Base-by-base conservation (phyloP, 371 early-diverging fungal species). In the Saksenaea oblongispora region DNA sequence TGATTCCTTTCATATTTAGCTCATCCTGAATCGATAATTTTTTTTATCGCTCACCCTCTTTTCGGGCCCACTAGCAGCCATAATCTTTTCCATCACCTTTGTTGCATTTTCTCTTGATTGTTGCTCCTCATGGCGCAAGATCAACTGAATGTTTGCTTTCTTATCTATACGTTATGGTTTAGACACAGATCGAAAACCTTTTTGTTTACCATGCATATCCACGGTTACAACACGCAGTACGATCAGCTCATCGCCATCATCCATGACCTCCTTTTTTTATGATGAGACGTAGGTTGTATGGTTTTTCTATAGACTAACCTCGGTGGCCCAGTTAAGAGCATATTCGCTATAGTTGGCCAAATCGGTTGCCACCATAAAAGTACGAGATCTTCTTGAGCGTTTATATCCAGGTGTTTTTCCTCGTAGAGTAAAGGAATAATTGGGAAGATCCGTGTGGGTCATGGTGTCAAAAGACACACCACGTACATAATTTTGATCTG, bases 381-480 rank as follows among this genome's bases (percentile, higher is more conserved):
- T 83, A 53, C 87, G 73, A 35, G 79, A 75, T 3, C 76, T 70
- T 54, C 82, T 76, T 13, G 78, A 74, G 13, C 82, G 73, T 35
- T 76, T 76, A 66, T 78, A 85, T 14, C 68, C 74, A 1, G 76
- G 73, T 4, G 84, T 78, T 66, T 83, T 87, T 13, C 75, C 74
- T 66, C 83, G 75, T n/a, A 87, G 73, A 3, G 87, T 87, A 34
- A 85, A 85, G 1, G 82, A 79, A 47, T 83, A 87, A 42, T 83
- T 71, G 34, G 84, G 79, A 5, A 81, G 71, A 58, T 83, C 82
- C 26, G 75, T 69, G 71, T 82, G 70, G 44, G 82, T 83, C 71
- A 87, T 80, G 24, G 83, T 79, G 62, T 87, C 87, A 59, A 87
- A 87, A 0, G 84, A 83, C 34, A 87, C 87, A 34, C 82, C 84